These are phyloP conservation scores for Fusarium chaquense DNA, from an alignment of 2,329 filamentous ascomycete species.

Conservation along the genomic window DNA sequence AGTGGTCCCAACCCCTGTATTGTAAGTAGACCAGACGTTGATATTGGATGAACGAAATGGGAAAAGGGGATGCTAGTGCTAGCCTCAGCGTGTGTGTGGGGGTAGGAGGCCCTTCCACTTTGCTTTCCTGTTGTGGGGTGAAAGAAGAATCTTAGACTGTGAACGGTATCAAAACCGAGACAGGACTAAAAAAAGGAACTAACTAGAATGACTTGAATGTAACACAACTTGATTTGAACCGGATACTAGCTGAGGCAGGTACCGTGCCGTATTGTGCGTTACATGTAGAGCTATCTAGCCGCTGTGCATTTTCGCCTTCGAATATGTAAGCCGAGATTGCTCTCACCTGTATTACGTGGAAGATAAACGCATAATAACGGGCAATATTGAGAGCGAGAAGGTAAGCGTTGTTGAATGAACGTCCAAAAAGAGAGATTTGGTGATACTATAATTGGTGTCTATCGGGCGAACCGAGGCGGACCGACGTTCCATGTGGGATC, in stretches of 20 bases:
- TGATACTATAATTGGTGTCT: slow-evolving; percentile 19
- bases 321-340: slow-evolving; percentile 20
- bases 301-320: slow-evolving; percentile 3
- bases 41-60: slow-evolving; percentile 5
- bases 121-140: slow-evolving; percentile 32
- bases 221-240: slow-evolving; percentile 4
- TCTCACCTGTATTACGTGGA: slow-evolving; percentile 1
- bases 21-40: neutral
- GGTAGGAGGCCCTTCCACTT: slow-evolving; percentile 20
- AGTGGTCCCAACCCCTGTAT: slow-evolving; percentile 1
- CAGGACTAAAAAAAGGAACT: slow-evolving; percentile 31
- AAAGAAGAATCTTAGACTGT: slow-evolving; percentile 35
- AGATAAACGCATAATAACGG: slow-evolving; percentile 17
- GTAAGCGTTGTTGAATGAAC: neutral
- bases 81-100: slow-evolving; percentile 19
- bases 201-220: slow-evolving; percentile 6
- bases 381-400: slow-evolving; percentile 2
- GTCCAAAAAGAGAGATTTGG: slow-evolving; percentile 1
- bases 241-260: neutral
- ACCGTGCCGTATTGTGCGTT: neutral
- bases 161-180: slow-evolving; percentile 42
- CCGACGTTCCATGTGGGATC: slow-evolving; percentile 23
- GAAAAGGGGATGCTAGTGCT: slow-evolving; percentile 30
- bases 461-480: slow-evolving; percentile 20
- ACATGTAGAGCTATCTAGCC: neutral